These are phyloP conservation scores for Mycena albidolilacea DNA, from an alignment of 768 basidiomycete species.

Conservation along the genomic window DNA sequence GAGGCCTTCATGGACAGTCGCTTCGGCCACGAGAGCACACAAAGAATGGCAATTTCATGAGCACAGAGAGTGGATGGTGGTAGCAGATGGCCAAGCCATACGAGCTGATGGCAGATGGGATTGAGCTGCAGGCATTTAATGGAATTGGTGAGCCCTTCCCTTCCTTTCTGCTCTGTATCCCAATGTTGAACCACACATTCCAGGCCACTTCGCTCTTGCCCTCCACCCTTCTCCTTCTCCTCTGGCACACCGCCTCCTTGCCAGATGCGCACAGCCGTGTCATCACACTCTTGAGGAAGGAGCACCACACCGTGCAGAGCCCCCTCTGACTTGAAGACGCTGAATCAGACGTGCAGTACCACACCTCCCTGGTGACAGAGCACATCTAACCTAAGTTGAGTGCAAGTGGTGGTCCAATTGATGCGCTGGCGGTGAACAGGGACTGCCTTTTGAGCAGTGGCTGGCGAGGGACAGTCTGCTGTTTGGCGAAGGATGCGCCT, in stretches of 20 bases:
- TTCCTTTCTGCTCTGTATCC: too few relatives aligned
- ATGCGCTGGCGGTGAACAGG: too few relatives aligned
- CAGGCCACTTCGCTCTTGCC: background rate
- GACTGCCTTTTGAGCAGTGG: too few relatives aligned
- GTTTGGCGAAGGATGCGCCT: too few relatives aligned
- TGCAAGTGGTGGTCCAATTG: too few relatives aligned
- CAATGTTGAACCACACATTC: background rate
- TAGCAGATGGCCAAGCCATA: background rate
- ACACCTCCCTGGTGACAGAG: too few relatives aligned
- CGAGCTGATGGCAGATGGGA: background rate
- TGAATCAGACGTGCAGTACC: background rate
- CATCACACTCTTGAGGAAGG: background rate
- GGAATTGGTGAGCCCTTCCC: background rate
- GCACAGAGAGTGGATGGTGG: too few relatives aligned
- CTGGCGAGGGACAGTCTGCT: too few relatives aligned
- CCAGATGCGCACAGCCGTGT: background rate
- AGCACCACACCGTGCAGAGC: background rate
- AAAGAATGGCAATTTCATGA: too few relatives aligned
- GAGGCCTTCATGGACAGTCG: too few relatives aligned
- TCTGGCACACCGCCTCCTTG: background rate
- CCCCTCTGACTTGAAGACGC: background rate
- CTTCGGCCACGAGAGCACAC: too few relatives aligned
- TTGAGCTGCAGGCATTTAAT: background rate
- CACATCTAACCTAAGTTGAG: too few relatives aligned
- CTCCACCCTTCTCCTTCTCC: background rate